A percentile compares a stretch with the other conserved stretches of the same genome.
phyloP scores from a whole-genome alignment of 2,329 filamentous ascomycete genomes.

The Metarhizium guizhouense region DNA sequence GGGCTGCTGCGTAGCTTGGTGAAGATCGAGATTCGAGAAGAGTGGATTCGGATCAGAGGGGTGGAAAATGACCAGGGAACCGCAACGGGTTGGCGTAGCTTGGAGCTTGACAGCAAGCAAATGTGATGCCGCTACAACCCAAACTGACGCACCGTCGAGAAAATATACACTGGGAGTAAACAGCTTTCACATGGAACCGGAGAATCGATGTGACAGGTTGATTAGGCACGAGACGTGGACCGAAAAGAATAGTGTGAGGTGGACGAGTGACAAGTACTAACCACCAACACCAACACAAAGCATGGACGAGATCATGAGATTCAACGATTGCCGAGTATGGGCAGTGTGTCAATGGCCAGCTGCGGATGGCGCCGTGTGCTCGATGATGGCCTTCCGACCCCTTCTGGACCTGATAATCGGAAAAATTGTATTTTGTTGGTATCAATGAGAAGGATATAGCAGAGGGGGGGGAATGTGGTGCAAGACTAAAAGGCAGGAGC shows the following conservation, averaged over 20 bases:
- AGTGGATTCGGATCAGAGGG: slow-evolving; percentile 1
- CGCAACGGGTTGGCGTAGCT: background rate
- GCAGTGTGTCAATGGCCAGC: background rate
- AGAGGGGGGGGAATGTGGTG: no score
- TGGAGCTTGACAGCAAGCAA: background rate
- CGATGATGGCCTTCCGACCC: no score
- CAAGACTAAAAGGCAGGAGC: no score
- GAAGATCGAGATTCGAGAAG: slow-evolving; percentile 18
- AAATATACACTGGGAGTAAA: background rate
- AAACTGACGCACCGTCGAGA: background rate
- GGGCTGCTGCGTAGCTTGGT: background rate
- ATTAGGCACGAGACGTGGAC: background rate
- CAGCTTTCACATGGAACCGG: background rate
- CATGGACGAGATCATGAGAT: background rate
- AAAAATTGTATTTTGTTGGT: no score
- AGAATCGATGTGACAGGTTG: background rate
- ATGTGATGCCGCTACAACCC: background rate
- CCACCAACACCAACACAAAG: no score
- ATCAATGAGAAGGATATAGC: no score
- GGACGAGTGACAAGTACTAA: background rate
- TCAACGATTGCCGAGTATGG: background rate
- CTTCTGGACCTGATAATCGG: no score
- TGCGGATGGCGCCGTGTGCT: background rate
- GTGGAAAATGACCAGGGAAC: background rate
- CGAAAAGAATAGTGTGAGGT: background rate